Evolutionary conservation across 345 rosid genomes (phyloP).

Genomic region (Citrus australasica): DNA sequence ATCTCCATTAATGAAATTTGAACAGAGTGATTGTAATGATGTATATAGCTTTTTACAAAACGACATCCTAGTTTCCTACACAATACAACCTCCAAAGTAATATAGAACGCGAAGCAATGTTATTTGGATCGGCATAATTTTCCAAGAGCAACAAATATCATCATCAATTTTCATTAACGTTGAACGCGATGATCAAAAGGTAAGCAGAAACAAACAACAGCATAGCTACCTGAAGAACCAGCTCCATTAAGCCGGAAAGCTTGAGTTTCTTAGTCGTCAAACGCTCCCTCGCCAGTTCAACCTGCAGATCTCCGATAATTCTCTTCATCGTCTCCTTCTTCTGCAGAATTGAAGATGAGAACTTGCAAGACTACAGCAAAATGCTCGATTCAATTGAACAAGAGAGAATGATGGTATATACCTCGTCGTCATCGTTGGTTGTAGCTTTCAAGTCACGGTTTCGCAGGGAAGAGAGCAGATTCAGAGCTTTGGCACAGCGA

Average conservation of each 20-base stretch:
- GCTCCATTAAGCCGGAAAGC: constrained; percentile 22
- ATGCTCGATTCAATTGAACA: background rate
- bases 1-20: no score
- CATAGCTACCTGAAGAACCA: constrained; percentile 20
- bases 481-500: constrained; percentile 28
- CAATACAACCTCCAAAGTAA: no score
- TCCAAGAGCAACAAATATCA: no score
- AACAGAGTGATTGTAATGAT: no score
- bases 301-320: constrained; percentile 19
- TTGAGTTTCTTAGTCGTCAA: constrained; percentile 22
- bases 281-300: constrained; percentile 28
- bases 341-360: background rate
- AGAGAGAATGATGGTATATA: background rate
- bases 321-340: constrained; percentile 18
- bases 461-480: constrained; percentile 15
- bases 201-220: constrained; percentile 12
- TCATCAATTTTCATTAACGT: no score
- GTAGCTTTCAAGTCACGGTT: background rate
- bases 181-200: constrained; percentile 14
- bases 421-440: constrained; percentile 9
- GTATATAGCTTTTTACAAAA: no score
- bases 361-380: background rate
- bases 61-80: no score
- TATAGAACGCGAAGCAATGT: background rate
- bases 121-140: background rate